A percentile compares a stretch with the other conserved stretches of the same genome.
Conservation (phyloP, 805 yeast species). For the Metschnikowia koreensis region DNA sequence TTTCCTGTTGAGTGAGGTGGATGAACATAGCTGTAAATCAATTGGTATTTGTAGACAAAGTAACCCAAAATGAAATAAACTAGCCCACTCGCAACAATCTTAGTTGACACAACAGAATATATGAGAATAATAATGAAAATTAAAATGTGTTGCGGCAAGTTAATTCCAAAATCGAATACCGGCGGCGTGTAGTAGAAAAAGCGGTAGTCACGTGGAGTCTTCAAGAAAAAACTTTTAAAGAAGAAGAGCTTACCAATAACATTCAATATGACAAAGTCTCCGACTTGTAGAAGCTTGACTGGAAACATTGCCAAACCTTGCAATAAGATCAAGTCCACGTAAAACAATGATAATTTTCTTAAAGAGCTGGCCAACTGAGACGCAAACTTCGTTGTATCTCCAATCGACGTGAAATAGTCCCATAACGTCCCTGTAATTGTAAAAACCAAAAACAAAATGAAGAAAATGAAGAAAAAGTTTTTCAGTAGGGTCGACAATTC, state of each 20-base stretch:
- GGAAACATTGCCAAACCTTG: slow-evolving; percentile 72
- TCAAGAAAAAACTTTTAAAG: slow-evolving; percentile 37
- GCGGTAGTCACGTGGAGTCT: slow-evolving; percentile 53
- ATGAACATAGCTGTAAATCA: slow-evolving; percentile 59
- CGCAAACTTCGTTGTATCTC: slow-evolving; percentile 60
- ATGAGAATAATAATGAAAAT: slow-evolving; percentile 58
- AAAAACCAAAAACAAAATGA: slow-evolving; percentile 60
- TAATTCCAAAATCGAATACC: slow-evolving; percentile 58
- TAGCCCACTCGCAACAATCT: slow-evolving; percentile 56
- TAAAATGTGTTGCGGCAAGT: slow-evolving; percentile 59
- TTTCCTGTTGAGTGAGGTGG: slow-evolving; percentile 67
- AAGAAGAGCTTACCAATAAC: slow-evolving; percentile 37
- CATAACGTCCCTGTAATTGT: slow-evolving; percentile 61
- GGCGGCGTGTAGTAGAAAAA: slow-evolving; percentile 56
- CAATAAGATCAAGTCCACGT: slow-evolving; percentile 59
- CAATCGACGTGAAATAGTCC: slow-evolving; percentile 55
- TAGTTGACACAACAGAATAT: slow-evolving; percentile 60
- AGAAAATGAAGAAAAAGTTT: slow-evolving; percentile 59
- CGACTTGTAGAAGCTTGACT: slow-evolving; percentile 52
- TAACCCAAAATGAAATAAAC: slow-evolving; percentile 56
- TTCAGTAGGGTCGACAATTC: slow-evolving; percentile 56
- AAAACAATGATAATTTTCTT: slow-evolving; percentile 51
- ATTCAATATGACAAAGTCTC: slow-evolving; percentile 50
- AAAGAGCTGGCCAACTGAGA: slow-evolving; percentile 53
- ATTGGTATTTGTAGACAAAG: slow-evolving; percentile 61